These are phyloP conservation scores for Schizopora paradoxa DNA, from an alignment of 1,284 basidiomycete species.

Conservation along the genomic window DNA sequence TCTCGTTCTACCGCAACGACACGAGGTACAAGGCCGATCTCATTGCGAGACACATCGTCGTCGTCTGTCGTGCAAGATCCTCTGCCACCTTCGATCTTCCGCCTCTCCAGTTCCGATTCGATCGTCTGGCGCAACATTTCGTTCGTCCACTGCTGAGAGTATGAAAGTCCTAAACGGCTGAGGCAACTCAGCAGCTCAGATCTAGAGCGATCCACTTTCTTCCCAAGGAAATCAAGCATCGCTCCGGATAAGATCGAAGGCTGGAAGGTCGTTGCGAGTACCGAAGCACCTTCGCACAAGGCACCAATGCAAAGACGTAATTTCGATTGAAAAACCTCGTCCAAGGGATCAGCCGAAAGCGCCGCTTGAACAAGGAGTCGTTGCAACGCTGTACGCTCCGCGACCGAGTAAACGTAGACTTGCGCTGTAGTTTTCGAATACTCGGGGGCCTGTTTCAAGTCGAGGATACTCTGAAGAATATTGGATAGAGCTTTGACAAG, in stretches of 20 bases:
- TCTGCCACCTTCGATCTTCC: slow-evolving; percentile 27
- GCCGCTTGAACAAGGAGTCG: slow-evolving; percentile 38
- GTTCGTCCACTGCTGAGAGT: slow-evolving; percentile 29
- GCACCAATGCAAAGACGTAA: slow-evolving; percentile 42
- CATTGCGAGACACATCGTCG: slow-evolving; percentile 16
- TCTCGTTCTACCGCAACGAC: slow-evolving; percentile 40
- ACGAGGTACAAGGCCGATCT: slow-evolving; percentile 38
- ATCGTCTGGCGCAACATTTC: slow-evolving; percentile 35
- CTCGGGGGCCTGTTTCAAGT: slow-evolving; percentile 17
- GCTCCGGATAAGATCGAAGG: slow-evolving; percentile 41
- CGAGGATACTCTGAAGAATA: slow-evolving; percentile 32
- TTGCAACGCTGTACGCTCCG: slow-evolving; percentile 36
- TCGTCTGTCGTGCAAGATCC: not conserved
- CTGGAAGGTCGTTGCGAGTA: slow-evolving; percentile 42
- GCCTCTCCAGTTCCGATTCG: slow-evolving; percentile 29
- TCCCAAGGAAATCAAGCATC: slow-evolving; percentile 35
- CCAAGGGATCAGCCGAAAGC: slow-evolving; percentile 29
- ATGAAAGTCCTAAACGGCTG: slow-evolving; percentile 34
- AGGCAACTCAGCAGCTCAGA: slow-evolving; percentile 35
- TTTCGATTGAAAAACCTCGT: slow-evolving; percentile 24
- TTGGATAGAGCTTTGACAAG: slow-evolving; percentile 33
- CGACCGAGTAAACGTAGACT: slow-evolving; percentile 41
- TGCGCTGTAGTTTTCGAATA: slow-evolving; percentile 31
- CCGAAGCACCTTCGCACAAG: slow-evolving; percentile 40
- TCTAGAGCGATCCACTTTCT: slow-evolving; percentile 30